Evolutionary conservation across 2,329 filamentous ascomycete genomes (phyloP), one percentile per base, ranked within the genome.

Genomic region (Aspergillus sp.): DNA sequence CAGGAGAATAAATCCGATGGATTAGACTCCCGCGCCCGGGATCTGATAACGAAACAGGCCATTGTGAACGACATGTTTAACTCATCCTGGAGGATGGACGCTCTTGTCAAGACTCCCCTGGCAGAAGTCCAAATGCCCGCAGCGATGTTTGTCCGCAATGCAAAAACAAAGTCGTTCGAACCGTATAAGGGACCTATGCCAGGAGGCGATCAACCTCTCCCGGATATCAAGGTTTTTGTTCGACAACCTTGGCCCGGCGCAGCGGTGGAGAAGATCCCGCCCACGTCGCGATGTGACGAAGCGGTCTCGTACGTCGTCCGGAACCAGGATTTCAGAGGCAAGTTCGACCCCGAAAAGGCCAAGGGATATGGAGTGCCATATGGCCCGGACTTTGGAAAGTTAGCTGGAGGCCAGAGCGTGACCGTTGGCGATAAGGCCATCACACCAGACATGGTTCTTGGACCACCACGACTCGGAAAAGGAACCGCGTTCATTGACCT

Each of bases 271-370:
- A 77, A 74, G 14, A 81, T 98, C 2, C 95, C 95, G 0, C 81
- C 81, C 0, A 90, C 91, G 0, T 77, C 80, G 20, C 89, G 88
- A 5, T 85, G 85, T 0, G 79, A 80, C 29, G 86, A 88, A 51
- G 88, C 91, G 6, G 80, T 97, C 66, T 96, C 90, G 59, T 99
- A 99, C 75, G 88, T 99, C 59, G 84, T 96, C 71, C 90, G 91
- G 66, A 87, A 86, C 56, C 86, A 92, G 63, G 81, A 87, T 42
- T 84, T 89, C 56, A 86, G 95, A 56, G 95, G 95, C 55, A 94
- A 89, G 69, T 97, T 99, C 70, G 82, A 91, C 61, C 78, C 85
- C 0, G 72, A 83, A 52, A 85, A 81, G 58, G 94, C 92, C 0
- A 81, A 78, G 61, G 80, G 78, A 29, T 77, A 92, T 2, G 88